Conservation (phyloP, 306 rosid species). For the Castanospermum australe region DNA sequence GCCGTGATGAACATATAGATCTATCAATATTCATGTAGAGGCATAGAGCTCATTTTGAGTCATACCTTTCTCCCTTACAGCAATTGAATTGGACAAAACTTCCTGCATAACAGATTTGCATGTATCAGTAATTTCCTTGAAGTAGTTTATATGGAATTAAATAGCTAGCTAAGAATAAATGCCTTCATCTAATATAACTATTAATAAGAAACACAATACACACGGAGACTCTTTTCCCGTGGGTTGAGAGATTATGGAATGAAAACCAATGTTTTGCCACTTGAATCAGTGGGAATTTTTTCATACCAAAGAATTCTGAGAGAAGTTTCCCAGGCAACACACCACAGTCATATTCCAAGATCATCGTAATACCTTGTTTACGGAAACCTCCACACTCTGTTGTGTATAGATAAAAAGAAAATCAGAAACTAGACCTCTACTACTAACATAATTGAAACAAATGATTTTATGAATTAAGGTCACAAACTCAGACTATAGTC, state of each 20-base stretch:
- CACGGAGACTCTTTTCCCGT: not conserved
- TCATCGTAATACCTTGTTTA: not conserved
- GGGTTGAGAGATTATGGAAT: not conserved
- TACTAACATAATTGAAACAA: not conserved
- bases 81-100: no score
- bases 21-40: no score
- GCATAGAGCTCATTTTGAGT: no score
- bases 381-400: not conserved
- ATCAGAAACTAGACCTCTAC: not conserved
- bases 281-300: no score
- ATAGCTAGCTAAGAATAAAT: no score
- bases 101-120: no score
- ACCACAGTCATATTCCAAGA: not conserved
- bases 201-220: not conserved
- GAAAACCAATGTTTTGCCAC: no score
- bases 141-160: no score
- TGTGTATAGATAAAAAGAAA: no score
- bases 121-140: no score
- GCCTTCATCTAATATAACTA: not conserved
- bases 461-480: not conserved
- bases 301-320: not conserved
- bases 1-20: no score
- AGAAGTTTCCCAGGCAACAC: not conserved
- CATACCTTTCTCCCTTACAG: no score
- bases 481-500: not conserved